Conservation (phyloP, 164 flowering plant genomes). For the Umbilicus rupestris region DNA sequence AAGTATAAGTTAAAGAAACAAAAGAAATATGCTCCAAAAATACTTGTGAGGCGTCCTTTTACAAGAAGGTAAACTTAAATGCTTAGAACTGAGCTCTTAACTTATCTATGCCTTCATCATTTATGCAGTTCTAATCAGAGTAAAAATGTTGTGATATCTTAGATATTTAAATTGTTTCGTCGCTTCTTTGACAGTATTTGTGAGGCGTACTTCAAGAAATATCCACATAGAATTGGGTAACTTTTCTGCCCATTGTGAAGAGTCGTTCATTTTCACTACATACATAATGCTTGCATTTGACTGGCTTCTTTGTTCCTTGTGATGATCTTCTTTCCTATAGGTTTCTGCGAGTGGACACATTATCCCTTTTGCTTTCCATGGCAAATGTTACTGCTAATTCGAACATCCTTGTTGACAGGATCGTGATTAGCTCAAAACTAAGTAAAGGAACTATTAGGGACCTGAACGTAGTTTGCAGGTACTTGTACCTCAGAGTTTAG, state of each 20-base stretch:
- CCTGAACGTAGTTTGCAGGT: too few species aligned
- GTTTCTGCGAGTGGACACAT: slow-evolving; percentile 70
- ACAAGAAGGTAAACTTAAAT: slow-evolving; percentile 49
- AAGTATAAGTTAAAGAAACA: slow-evolving; percentile 80
- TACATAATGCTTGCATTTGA: too few species aligned
- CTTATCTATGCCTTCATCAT: not conserved
- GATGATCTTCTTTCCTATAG: slow-evolving; percentile 20
- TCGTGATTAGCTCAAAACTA: too few species aligned
- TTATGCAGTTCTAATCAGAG: not conserved
- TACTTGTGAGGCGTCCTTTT: slow-evolving; percentile 84
- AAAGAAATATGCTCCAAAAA: slow-evolving; percentile 93
- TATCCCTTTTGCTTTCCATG: slow-evolving; percentile 78
- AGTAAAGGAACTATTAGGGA: too few species aligned
- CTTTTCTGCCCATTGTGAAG: not conserved
- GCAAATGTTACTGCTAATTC: slow-evolving; percentile 72
- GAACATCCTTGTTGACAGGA: slow-evolving; percentile 78
- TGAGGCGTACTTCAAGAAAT: slow-evolving; percentile 93
- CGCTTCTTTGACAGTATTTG: slow-evolving; percentile 55
- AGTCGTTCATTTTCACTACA: too few species aligned
- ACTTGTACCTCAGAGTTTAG: too few species aligned
- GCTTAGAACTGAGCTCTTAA: not conserved
- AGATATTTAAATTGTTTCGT: not conserved
- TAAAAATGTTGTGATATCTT: not conserved
- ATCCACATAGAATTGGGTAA: slow-evolving; percentile 83
- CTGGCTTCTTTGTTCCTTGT: not conserved